Percentiles rank a stretch among this genome's conserved stretches.
phyloP scores from a whole-genome alignment of 2,329 filamentous ascomycete genomes.

The Xylaria sp. region DNA sequence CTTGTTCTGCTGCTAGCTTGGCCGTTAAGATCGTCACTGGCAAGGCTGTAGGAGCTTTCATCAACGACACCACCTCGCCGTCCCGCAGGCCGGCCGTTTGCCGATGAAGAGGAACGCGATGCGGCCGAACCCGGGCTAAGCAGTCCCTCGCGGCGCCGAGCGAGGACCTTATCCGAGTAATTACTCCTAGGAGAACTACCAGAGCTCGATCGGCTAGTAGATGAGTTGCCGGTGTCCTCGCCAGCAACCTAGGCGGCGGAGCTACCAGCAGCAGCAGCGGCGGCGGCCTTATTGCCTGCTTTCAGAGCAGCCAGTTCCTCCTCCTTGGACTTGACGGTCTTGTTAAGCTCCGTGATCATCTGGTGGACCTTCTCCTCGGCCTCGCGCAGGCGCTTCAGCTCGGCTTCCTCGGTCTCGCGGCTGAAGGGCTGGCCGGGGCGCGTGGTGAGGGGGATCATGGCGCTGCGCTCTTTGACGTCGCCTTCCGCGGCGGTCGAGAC shows the following conservation, averaged over 20 bases:
- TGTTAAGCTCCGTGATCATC: slow-evolving; percentile 68
- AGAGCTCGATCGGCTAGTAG: slow-evolving; percentile 1
- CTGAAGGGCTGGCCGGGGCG: slow-evolving; percentile 78
- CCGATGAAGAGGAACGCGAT: not conserved
- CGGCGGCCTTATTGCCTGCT: slow-evolving; percentile 63
- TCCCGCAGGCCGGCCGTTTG: not conserved
- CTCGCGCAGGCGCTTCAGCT: slow-evolving; percentile 70
- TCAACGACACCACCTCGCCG: not conserved
- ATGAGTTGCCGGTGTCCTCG: slow-evolving; percentile 8
- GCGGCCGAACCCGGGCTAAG: not conserved
- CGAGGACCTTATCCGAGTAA: not conserved
- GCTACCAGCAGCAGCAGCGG: slow-evolving; percentile 36
- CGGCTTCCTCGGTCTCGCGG: slow-evolving; percentile 73
- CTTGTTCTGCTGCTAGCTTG: not conserved
- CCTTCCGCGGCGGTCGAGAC: slow-evolving; percentile 37
- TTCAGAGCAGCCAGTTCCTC: slow-evolving; percentile 69
- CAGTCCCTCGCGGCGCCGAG: not conserved
- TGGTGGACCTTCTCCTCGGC: slow-evolving; percentile 72
- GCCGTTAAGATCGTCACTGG: not conserved
- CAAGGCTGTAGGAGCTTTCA: not conserved
- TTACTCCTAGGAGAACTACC: no score
- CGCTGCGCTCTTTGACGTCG: slow-evolving; percentile 70
- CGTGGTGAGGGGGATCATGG: slow-evolving; percentile 77
- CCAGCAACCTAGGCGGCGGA: slow-evolving; percentile 41
- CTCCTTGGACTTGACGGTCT: slow-evolving; percentile 73